phyloP scores from a whole-genome alignment of 768 basidiomycete species.

The Terana coerulea region DNA sequence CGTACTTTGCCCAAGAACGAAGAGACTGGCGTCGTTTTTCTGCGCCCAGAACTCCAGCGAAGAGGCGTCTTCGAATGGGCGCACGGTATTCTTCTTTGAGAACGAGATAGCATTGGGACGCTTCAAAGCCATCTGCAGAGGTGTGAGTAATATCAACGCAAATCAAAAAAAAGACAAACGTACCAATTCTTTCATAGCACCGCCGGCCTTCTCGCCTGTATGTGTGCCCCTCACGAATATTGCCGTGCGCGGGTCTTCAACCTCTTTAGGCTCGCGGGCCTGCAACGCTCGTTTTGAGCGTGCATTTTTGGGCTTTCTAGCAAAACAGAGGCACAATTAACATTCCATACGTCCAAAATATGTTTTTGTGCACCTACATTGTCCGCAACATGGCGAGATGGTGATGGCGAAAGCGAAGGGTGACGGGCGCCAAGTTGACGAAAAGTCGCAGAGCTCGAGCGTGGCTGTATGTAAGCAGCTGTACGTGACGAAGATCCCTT shows the following conservation, averaged over 20 bases:
- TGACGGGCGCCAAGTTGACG: too few species aligned
- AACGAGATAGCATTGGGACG: constrained; percentile 89
- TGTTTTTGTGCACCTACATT: constrained; percentile 22
- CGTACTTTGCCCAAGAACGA: constrained; percentile 84
- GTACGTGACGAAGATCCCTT: too few species aligned
- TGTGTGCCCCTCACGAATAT: constrained; percentile 90
- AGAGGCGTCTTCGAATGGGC: constrained; percentile 82
- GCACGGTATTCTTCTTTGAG: constrained; percentile 87
- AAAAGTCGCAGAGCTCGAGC: too few species aligned
- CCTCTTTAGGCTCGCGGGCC: constrained; percentile 82
- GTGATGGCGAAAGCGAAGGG: not conserved
- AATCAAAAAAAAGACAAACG: constrained; percentile 24
- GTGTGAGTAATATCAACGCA: not conserved
- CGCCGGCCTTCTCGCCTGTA: constrained; percentile 74
- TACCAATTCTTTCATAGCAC: constrained; percentile 87
- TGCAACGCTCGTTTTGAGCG: constrained; percentile 88
- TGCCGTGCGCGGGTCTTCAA: constrained; percentile 83
- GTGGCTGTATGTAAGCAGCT: too few species aligned
- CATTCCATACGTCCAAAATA: too few species aligned
- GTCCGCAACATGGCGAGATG: constrained; percentile 20
- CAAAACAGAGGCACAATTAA: not conserved
- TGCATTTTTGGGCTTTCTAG: constrained; percentile 94
- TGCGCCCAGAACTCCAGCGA: constrained; percentile 90
- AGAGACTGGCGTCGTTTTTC: constrained; percentile 94
- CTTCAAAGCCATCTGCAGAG: constrained; percentile 83